Evolutionary conservation across 495 filamentous ascomycete genomes (phyloP), one percentile per base, ranked within the genome.

Genomic region (Trichoderma virens): DNA sequence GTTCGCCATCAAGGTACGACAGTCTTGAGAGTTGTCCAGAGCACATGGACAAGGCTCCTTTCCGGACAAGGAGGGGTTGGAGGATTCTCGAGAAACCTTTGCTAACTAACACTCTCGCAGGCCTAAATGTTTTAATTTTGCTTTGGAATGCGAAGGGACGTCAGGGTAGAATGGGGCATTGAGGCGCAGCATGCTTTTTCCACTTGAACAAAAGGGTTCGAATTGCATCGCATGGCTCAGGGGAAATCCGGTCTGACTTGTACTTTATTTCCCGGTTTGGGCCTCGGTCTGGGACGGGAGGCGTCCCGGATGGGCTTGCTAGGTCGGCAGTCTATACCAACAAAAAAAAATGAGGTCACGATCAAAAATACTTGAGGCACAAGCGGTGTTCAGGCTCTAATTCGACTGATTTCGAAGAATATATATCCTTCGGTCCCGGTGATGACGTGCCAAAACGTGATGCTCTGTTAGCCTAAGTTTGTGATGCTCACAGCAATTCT

Each of bases 1-100:
- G 82, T 99, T 85, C 81, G 95, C 95, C 76, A 87, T 99, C 75
- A 99, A 97, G 93, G 94, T 92, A 86, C 54, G 47, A 34, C n/a
- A 35, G 27, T 47, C 61, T 61, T 27, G 30, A 61, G 23, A 5
- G 6, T n/a, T 4, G 13, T 20, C 56, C 1, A 34, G 8, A 31
- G 16, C 45, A 18, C 45, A 5, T 6, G 4, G 54, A 3, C 59
- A 45, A 23, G 34, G 34, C 7, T 2, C 8, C n/a, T n/a, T 23
- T 45, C 30, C 20, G 13, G 18, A 38, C 16, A 3, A 23, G 11
- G 9, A 35, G 28, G 25, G 20, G 56, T 0, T 2, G 25, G 25
- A 31, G 30, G 6, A 11, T 61, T 6, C 20, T 25, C 8, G 11
- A 35, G 31, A n/a, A 61, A 13, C 28, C 3, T 16, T 13, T 35